Evolutionary conservation across 2,329 filamentous ascomycete species (phyloP), one percentile per base, ranked within the genome.

Genomic region (Ascocoryne sarcoides): DNA sequence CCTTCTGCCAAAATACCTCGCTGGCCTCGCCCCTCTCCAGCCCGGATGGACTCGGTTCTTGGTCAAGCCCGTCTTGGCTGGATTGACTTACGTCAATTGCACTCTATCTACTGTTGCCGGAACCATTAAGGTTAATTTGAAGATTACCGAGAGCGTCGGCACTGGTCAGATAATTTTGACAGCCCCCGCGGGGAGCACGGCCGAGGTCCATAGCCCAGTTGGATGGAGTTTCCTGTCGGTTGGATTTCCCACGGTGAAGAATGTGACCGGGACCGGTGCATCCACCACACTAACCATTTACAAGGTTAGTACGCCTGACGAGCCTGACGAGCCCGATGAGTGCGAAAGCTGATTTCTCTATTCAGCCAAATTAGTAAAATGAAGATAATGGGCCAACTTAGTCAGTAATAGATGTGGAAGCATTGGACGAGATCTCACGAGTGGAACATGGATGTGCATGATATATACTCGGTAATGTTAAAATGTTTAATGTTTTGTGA

Each of bases 1-100:
- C 36, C 35, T 52, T 12, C 43, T 51, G 14, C 51, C 51, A 4
- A 43, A 40, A 37, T 52, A 51, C 32, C 32, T 52, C 4, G 49
- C 37, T 18, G 51, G 48, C 7, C 19, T 53, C 21, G 34, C 39
- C 19, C 48, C 49, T 17, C 23, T 48, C 3, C 47, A 47, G 19
- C 34, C 43, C 3, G 51, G 48, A 3, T 52, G 48, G 49, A 34
- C 23, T 21, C 21, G 37, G 3, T 51, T 38, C 30, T 38, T 32
- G 23, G 44, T 53, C 20, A 40, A 45, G 21, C 48, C 51, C n/a
- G 43, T 52, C 5, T 32, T 53, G 12, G 48, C 43, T 12, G 48
- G 48, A 1, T 21, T 51, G 9, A 29, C 42, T 9, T 33, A 16
- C 21, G 43, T 53, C 3, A 37, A 47, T 38, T 48, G 48, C 10